phyloP scores from a whole-genome alignment of 768 basidiomycete genomes.

The Termitomyces sp. region DNA sequence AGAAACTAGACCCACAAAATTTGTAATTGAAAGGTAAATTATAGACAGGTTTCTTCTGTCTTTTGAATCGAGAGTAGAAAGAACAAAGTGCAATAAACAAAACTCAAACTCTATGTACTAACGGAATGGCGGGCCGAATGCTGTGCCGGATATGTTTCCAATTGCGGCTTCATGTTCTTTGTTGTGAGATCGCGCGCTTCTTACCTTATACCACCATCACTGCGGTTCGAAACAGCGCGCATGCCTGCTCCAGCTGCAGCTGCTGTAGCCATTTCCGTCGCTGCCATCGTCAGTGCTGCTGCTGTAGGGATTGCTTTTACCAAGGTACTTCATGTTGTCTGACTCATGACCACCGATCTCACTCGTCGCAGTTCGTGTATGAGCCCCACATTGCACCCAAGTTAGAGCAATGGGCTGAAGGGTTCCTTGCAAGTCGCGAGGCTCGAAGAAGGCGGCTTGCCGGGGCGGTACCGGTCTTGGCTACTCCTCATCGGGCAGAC shows the following conservation, averaged over 20 bases:
- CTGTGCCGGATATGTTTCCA: constrained; percentile 5
- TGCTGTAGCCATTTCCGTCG: constrained; percentile 12
- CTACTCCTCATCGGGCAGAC: constrained; percentile 21
- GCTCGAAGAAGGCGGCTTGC: constrained; percentile 28
- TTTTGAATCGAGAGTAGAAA: no score
- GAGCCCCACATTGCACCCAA: constrained; percentile 67
- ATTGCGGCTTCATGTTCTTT: constrained; percentile 1
- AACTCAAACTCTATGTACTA: no score
- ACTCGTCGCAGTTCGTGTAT: constrained; percentile 52
- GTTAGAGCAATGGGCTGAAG: constrained; percentile 45
- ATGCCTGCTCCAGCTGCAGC: constrained; percentile 20
- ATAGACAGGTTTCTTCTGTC: no score
- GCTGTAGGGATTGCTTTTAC: constrained; percentile 16
- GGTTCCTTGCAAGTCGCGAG: constrained; percentile 30
- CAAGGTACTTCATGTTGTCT: constrained; percentile 9
- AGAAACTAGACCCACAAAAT: no score
- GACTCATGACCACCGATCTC: not conserved
- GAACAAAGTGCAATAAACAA: no score
- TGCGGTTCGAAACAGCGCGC: not conserved
- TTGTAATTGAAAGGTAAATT: no score
- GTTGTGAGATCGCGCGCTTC: not conserved
- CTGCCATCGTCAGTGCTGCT: constrained; percentile 12
- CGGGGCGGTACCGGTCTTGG: constrained; percentile 13
- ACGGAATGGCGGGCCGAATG: not conserved
- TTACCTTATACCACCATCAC: constrained; percentile 7